Percentiles rank a stretch among this genome's conserved stretches.
These are phyloP conservation scores for Omphalotus guepiniiformis DNA, from an alignment of 768 basidiomycete genomes.

Conservation along the genomic window DNA sequence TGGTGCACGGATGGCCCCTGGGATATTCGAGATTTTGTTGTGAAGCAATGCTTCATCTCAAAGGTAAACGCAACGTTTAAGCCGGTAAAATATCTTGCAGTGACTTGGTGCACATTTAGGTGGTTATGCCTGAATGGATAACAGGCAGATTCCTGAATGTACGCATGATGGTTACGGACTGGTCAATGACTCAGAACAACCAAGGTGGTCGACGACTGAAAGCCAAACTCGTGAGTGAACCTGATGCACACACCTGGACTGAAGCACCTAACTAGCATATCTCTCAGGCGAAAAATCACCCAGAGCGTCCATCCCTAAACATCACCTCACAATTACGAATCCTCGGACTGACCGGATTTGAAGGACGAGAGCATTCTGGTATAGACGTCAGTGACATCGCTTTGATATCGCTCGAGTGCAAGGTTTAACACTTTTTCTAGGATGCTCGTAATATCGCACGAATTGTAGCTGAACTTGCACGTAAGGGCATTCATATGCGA, in stretches of 20 bases:
- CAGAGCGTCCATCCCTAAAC: conserved; percentile 44
- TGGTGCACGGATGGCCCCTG: conserved; percentile 87
- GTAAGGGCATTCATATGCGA: conserved; percentile 59
- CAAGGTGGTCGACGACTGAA: conserved; percentile 4
- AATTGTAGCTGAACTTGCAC: conserved; percentile 74
- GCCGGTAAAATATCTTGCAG: conserved; percentile 6
- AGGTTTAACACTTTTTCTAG: conserved; percentile 33
- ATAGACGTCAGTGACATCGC: conserved; percentile 68
- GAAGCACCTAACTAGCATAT: background rate
- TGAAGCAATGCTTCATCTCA: conserved; percentile 89
- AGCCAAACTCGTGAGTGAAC: background rate
- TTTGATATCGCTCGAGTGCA: conserved; percentile 14
- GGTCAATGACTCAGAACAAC: conserved; percentile 26
- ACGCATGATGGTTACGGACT: conserved; percentile 52
- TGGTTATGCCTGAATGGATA: conserved; percentile 70
- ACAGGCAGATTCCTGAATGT: conserved; percentile 73
- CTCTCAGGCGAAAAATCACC: conserved; percentile 16
- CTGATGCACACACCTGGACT: background rate
- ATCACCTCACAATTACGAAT: conserved; percentile 70
- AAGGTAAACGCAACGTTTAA: conserved; percentile 40
- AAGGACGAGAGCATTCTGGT: conserved; percentile 84
- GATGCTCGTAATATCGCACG: conserved; percentile 88
- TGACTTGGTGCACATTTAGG: conserved; percentile 26
- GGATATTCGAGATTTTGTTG: conserved; percentile 79
- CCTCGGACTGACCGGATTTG: conserved; percentile 71